phyloP scores from a whole-genome alignment of 192 early-diverging fungal genomes.

The Entomortierella beljakovae region DNA sequence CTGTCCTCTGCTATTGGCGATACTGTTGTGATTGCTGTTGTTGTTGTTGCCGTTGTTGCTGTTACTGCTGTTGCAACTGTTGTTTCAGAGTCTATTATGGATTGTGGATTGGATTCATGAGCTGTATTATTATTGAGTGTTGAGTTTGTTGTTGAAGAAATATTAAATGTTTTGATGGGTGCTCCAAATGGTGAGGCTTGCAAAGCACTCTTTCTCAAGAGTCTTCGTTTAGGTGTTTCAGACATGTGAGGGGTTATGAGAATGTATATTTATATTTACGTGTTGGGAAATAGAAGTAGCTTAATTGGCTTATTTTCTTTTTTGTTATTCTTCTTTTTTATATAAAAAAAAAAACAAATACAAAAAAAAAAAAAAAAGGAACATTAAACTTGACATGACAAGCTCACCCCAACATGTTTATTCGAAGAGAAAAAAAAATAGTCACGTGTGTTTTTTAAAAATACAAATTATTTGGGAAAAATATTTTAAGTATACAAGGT shows the following conservation, averaged over 20 bases:
- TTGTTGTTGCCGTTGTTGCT: not conserved
- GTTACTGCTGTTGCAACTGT: constrained; percentile 3
- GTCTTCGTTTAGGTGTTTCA: constrained; percentile 36
- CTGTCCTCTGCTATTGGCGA: constrained; percentile 8
- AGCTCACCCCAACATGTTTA: too few relatives aligned
- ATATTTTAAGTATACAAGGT: not conserved
- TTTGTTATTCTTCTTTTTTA: not conserved
- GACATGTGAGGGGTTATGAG: constrained; percentile 6
- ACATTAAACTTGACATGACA: too few relatives aligned
- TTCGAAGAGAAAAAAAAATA: too few relatives aligned
- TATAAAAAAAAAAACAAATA: too few relatives aligned
- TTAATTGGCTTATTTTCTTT: too few relatives aligned
- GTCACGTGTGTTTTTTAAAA: not conserved
- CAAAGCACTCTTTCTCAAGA: constrained; percentile 39
- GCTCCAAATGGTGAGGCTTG: constrained; percentile 48
- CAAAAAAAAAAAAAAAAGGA: too few relatives aligned
- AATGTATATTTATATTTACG: not conserved
- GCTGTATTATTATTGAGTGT: too few relatives aligned
- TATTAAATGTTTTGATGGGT: constrained; percentile 23
- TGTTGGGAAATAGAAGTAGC: too few relatives aligned
- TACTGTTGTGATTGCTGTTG: not conserved
- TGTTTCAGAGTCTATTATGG: too few relatives aligned
- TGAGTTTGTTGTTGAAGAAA: constrained; percentile 2
- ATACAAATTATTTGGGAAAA: not conserved
- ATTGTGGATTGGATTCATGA: too few relatives aligned